A percentile compares a stretch with the other conserved stretches of the same genome.
Conservation (phyloP, 1,284 basidiomycete species). For the Mycosarcoma mackinlayi region DNA sequence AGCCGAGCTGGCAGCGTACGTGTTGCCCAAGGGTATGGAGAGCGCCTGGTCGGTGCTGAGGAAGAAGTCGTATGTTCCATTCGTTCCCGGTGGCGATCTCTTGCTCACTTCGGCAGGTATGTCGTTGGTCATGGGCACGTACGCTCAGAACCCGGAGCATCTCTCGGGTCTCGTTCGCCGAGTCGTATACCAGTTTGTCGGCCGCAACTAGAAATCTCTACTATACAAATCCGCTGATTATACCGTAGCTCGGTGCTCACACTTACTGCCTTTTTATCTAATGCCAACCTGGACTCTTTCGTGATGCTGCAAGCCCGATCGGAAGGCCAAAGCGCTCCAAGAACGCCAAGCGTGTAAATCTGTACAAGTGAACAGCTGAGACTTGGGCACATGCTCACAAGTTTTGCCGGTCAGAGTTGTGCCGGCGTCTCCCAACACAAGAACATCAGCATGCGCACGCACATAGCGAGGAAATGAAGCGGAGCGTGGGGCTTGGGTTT, state of each 20-base stretch:
- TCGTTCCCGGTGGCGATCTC: conserved; percentile 76
- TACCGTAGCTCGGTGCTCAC: too few species aligned
- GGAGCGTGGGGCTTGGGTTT: not conserved
- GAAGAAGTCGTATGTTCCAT: conserved; percentile 80
- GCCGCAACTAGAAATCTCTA: conserved; percentile 47
- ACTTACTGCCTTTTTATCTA: not conserved
- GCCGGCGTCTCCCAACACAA: not conserved
- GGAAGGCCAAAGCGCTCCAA: not conserved
- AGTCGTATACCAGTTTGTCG: conserved; percentile 77
- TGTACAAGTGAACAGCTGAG: not conserved
- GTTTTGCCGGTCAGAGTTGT: too few species aligned
- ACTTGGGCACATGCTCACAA: too few species aligned
- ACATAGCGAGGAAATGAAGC: not conserved
- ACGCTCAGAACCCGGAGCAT: conserved; percentile 86
- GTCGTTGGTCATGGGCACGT: conserved; percentile 88
- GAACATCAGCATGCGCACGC: not conserved
- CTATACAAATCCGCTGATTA: not conserved
- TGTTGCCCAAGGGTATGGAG: conserved; percentile 81
- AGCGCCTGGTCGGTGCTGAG: conserved; percentile 81
- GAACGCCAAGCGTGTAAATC: not conserved
- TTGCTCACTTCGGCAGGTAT: conserved; percentile 78
- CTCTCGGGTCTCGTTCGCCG: conserved; percentile 86
- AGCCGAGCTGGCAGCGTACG: conserved; percentile 91
- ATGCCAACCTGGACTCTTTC: not conserved
- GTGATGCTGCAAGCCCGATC: not conserved